These are phyloP conservation scores for Sanghuangporus sanghuang DNA, from an alignment of 1,284 basidiomycete species.

Conservation along the genomic window DNA sequence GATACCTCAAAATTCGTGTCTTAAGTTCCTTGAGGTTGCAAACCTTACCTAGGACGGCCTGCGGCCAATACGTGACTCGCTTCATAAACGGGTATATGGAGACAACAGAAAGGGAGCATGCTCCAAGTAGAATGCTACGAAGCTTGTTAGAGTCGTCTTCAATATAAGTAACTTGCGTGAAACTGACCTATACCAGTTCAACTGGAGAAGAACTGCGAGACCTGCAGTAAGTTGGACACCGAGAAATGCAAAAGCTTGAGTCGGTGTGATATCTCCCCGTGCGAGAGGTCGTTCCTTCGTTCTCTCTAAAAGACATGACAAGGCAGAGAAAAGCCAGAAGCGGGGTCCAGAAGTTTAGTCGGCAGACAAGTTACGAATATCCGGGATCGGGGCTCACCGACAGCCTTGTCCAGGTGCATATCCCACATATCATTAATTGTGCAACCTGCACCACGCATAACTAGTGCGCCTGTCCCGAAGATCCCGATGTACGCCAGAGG, in stretches of 20 bases:
- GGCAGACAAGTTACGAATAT: neutral
- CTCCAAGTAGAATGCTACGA: slow-evolving; percentile 83
- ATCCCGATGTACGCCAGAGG: slow-evolving; percentile 75
- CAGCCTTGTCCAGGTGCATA: slow-evolving; percentile 82
- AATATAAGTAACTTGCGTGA: neutral
- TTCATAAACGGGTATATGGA: slow-evolving; percentile 97
- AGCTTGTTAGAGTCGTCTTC: neutral
- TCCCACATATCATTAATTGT: slow-evolving; percentile 99
- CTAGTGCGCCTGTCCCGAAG: slow-evolving; percentile 86
- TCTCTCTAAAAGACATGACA: slow-evolving; percentile 37
- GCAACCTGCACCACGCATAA: slow-evolving; percentile 98
- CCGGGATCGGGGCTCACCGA: slow-evolving; percentile 55
- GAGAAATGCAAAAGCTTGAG: slow-evolving; percentile 81
- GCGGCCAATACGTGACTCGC: slow-evolving; percentile 94
- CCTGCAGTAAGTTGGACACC: slow-evolving; percentile 81
- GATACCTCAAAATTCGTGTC: neutral
- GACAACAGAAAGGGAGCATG: slow-evolving; percentile 85
- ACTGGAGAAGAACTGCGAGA: slow-evolving; percentile 84
- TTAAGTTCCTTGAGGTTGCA: neutral
- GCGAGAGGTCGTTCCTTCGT: slow-evolving; percentile 73
- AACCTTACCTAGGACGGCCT: slow-evolving; percentile 81
- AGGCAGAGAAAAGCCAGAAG: neutral
- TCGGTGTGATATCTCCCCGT: slow-evolving; percentile 72
- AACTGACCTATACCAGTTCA: slow-evolving; percentile 90
- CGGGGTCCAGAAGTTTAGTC: neutral